phyloP scores from a whole-genome alignment of 148 eudicot species.

The Arbutus unedo region DNA sequence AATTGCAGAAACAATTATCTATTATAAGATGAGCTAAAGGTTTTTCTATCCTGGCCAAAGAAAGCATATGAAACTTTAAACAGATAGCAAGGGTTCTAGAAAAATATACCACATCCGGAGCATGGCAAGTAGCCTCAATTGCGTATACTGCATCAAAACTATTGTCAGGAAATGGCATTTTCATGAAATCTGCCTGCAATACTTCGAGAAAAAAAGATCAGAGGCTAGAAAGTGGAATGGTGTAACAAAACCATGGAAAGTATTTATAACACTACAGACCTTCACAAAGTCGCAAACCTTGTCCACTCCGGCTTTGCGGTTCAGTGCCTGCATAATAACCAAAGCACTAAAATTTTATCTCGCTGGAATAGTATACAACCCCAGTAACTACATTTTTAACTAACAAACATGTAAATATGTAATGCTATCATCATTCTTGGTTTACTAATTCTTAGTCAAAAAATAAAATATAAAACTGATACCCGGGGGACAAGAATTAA shows the following conservation, averaged over 20 bases:
- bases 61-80: neutral
- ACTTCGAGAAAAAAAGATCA: neutral
- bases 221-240: neutral
- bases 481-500: neutral
- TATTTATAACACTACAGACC: constrained; percentile 30
- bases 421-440: neutral
- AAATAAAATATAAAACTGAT: neutral
- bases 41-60: neutral
- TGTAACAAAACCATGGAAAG: constrained; percentile 1
- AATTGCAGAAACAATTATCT: no score
- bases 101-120: constrained; percentile 78
- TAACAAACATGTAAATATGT: neutral
- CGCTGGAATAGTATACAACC: neutral
- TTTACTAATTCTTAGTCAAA: neutral
- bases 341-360: neutral
- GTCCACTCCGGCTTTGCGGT: constrained; percentile 66
- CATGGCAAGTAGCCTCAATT: constrained; percentile 98
- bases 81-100: neutral
- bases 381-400: neutral
- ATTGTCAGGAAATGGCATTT: constrained; percentile 82
- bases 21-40: neutral
- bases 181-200: constrained; percentile 96
- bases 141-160: constrained; percentile 88
- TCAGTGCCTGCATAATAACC: constrained; percentile 52
- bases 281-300: constrained; percentile 81